phyloP scores from a whole-genome alignment of 352 stramenopile species.

The Pythium volutum region DNA sequence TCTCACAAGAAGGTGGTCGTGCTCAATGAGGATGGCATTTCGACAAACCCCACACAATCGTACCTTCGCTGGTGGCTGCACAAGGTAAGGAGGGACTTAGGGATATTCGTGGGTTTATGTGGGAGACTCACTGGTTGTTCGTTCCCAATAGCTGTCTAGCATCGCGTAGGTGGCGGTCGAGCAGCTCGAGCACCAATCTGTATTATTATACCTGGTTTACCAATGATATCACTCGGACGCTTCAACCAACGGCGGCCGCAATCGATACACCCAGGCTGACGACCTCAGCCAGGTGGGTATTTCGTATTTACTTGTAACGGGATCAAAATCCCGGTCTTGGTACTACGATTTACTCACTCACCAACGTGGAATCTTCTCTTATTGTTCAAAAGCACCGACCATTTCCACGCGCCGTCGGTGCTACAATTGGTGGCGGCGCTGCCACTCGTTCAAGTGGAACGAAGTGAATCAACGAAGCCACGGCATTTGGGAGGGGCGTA shows the following conservation, averaged over 20 bases:
- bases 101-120: background rate
- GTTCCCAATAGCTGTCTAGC: constrained; percentile 22
- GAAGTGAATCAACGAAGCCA: constrained; percentile 25
- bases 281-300: constrained; percentile 64
- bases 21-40: constrained; percentile 48
- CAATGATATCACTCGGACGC: constrained; percentile 41
- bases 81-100: constrained; percentile 29
- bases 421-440: constrained; percentile 77
- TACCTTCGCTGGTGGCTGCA: constrained; percentile 46
- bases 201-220: constrained; percentile 64
- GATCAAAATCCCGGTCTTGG: too few relatives aligned
- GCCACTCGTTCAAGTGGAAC: constrained; percentile 40
- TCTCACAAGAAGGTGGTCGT: constrained; percentile 50
- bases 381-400: constrained; percentile 56
- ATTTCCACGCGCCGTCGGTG: constrained; percentile 63
- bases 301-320: background rate
- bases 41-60: constrained; percentile 29
- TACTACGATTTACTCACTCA: background rate
- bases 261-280: constrained; percentile 50
- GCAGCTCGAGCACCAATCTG: constrained; percentile 67
- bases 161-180: constrained; percentile 66
- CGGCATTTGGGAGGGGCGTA: constrained; percentile 63
- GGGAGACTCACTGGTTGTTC: background rate
- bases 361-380: background rate
- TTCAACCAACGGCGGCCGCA: constrained; percentile 26